These are phyloP conservation scores for Russula olivacea DNA, from an alignment of 768 basidiomycete genomes.

Conservation along the genomic window DNA sequence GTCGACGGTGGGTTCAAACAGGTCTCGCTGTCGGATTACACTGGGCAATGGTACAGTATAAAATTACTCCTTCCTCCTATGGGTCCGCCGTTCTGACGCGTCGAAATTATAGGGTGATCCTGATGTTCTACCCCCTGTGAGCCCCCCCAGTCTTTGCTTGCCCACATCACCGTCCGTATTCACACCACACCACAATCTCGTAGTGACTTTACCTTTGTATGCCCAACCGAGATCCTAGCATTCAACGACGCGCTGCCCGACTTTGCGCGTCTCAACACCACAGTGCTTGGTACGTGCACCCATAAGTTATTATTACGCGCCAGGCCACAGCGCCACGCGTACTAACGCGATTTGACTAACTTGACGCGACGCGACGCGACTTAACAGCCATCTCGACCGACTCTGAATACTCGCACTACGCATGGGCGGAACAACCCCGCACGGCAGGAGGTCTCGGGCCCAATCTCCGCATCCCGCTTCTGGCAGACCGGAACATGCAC, in stretches of 20 bases:
- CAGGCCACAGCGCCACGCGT: no score
- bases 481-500: slow-evolving; percentile 73
- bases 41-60: slow-evolving; percentile 69
- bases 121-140: slow-evolving; percentile 92
- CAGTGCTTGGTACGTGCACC: slow-evolving; percentile 60
- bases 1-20: slow-evolving; percentile 74
- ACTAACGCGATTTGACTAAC: neutral
- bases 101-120: slow-evolving; percentile 64
- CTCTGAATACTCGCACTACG: slow-evolving; percentile 81
- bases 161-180: no score
- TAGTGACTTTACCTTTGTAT: slow-evolving; percentile 81
- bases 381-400: slow-evolving; percentile 69
- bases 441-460: slow-evolving; percentile 88
- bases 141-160: slow-evolving; percentile 28
- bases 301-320: neutral
- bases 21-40: slow-evolving; percentile 62
- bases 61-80: slow-evolving; percentile 4
- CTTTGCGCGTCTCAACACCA: slow-evolving; percentile 68
- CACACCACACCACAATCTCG: no score
- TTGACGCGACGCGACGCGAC: neutral
- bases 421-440: slow-evolving; percentile 78
- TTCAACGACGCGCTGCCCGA: slow-evolving; percentile 82
- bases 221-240: slow-evolving; percentile 93
- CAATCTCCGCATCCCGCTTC: slow-evolving; percentile 74
- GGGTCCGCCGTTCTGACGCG: neutral